Evolutionary conservation across 2,329 filamentous ascomycete species (phyloP).

Genomic region (Ustulina deusta): DNA sequence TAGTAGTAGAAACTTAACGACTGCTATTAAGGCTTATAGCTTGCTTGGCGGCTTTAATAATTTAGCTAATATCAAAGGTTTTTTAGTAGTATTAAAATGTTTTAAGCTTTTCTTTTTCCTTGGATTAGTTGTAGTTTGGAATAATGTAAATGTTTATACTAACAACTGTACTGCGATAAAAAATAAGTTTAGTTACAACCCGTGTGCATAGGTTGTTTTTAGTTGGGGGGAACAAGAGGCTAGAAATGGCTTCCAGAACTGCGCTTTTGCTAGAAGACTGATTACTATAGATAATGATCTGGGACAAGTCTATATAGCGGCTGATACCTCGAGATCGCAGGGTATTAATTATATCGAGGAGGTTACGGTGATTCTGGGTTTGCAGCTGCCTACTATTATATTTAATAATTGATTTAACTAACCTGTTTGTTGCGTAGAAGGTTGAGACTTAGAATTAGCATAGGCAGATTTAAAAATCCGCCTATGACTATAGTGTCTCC

Average conservation of each 20-base stretch:
- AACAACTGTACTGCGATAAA: conserved; percentile 45
- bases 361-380: conserved; percentile 38
- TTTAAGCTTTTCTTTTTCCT: conserved; percentile 44
- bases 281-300: conserved; percentile 64
- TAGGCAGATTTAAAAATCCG: not conserved
- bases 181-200: conserved; percentile 69
- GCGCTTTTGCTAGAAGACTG: conserved; percentile 69
- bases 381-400: not conserved
- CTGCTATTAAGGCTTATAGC: conserved; percentile 36
- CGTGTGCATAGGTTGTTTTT: conserved; percentile 70
- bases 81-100: conserved; percentile 32
- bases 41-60: conserved; percentile 54
- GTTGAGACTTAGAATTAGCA: not conserved
- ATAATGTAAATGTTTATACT: conserved; percentile 49
- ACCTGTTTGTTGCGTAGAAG: not conserved
- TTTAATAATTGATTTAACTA: conserved; percentile 1
- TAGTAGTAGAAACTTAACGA: conserved; percentile 54
- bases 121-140: conserved; percentile 49
- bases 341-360: conserved; percentile 54
- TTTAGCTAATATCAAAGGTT: conserved; percentile 43
- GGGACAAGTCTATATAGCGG: conserved; percentile 52
- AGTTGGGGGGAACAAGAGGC: conserved; percentile 68
- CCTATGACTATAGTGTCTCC: too few species aligned
- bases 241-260: conserved; percentile 68
- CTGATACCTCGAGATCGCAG: conserved; percentile 53